These are phyloP conservation scores for Gastrolobium villosum DNA, from an alignment of 306 rosid species.

Conservation along the genomic window DNA sequence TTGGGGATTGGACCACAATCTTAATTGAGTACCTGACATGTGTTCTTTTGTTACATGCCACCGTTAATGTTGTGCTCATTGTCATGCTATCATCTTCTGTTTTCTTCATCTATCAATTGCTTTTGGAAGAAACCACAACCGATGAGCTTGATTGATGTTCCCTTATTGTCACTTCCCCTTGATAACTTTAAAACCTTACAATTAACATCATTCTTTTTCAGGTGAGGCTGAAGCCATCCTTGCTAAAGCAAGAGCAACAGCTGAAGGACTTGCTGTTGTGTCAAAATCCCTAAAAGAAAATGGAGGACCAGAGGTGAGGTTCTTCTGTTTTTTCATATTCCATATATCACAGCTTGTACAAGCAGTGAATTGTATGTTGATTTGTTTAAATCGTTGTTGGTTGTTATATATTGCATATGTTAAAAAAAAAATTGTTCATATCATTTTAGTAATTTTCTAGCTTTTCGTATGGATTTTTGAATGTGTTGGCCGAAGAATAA, in stretches of 20 bases:
- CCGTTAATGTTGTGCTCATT: conserved; percentile 30
- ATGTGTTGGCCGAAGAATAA: background rate
- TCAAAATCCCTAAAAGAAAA: conserved; percentile 75
- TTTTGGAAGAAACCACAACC: conserved; percentile 9
- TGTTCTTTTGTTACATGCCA: conserved; percentile 30
- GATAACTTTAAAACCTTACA: conserved; percentile 43
- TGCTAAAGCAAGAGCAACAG: conserved; percentile 91
- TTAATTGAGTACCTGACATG: conserved; percentile 8
- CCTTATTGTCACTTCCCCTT: conserved; percentile 26
- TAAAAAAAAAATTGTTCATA: background rate
- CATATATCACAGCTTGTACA: background rate
- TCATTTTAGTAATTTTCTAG: conserved; percentile 9
- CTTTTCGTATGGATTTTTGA: conserved; percentile 26
- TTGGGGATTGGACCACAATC: conserved; percentile 24
- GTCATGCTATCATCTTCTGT: conserved; percentile 30
- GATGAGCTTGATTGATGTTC: conserved; percentile 44
- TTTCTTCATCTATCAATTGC: conserved; percentile 35
- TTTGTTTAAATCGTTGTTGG: conserved; percentile 13
- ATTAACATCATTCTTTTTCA: conserved; percentile 48
- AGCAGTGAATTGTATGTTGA: background rate
- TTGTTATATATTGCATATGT: conserved; percentile 1
- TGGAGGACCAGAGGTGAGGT: conserved; percentile 91
- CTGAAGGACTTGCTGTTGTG: conserved; percentile 78
- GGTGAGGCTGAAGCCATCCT: conserved; percentile 99
- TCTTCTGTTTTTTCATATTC: conserved; percentile 40